Evolutionary conservation across 169 alveolate species (phyloP), one percentile per base, ranked within the genome.

Genomic region (Babesia sp.): DNA sequence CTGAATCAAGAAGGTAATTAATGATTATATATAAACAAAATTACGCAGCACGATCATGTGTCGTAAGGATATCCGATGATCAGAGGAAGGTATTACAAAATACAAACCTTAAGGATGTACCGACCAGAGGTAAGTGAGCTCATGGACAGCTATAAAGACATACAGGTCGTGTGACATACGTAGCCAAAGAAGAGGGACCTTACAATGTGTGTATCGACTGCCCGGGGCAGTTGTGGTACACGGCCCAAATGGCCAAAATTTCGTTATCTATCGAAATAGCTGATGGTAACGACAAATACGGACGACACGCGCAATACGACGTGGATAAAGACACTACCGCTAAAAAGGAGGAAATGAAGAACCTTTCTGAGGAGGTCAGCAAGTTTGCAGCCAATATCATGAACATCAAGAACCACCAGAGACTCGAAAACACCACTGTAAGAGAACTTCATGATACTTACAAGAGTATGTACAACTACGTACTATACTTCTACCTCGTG

Each of bases 131-230:
- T 58, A 53, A 55, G 36, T 29, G 2, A 12, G 16, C 16, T 3
- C 9, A 18, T 5, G 11, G 1, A 2, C 14, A 34, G 6, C 18
- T 33, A 8, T 6, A 37, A 7, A n/a, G 22, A n/a, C 2, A 7
- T 66, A 7, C 41, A 87, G 93, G 90, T 5, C 81, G 87, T 22
- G 41, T 87, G 33, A 66, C 93, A 8, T 83, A 69, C 58, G 71
- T 87, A 22, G 51, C 87, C 34, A 53, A 72, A 29, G 44, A 55
- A 50, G 73, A 75, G 42, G 91, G 86, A 31, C 31, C 61, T 29
- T 79, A 87, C 54, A 59, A 78, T 39, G 71, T 87, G 22, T 87
- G 93, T 42, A 78, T 87, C 41, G 79, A 83, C 18, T 87, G 93
- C 61, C 91, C 91, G 16, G 78, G 87, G 9, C 72, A 71, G 41